Conservation (phyloP, 2,329 filamentous ascomycete species). For the Raffaelea albimanens region DNA sequence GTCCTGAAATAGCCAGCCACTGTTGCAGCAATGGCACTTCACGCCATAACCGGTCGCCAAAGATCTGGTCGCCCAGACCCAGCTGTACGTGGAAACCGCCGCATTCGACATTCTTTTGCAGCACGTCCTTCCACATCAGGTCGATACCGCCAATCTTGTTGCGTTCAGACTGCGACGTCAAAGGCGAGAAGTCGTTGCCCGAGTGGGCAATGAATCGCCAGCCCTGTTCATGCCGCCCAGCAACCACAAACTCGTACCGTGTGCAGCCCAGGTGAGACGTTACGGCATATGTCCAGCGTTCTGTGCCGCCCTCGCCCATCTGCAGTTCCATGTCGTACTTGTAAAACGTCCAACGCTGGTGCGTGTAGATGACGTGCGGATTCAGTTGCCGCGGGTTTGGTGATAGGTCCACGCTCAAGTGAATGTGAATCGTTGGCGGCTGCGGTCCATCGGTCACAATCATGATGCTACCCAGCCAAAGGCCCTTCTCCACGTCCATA, state of each 20-base stretch:
- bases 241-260: slow-evolving; percentile 94
- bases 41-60: slow-evolving; percentile 91
- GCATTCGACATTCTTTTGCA: slow-evolving; percentile 94
- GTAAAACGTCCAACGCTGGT: slow-evolving; percentile 93
- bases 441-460: slow-evolving; percentile 85
- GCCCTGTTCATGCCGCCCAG: slow-evolving; percentile 77
- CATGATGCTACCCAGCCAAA: slow-evolving; percentile 90
- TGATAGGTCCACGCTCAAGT: slow-evolving; percentile 80
- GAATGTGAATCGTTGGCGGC: slow-evolving; percentile 91
- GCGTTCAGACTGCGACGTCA: slow-evolving; percentile 78
- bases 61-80: slow-evolving; percentile 88
- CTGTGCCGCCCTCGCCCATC: slow-evolving; percentile 75
- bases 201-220: slow-evolving; percentile 97
- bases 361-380: slow-evolving; percentile 71
- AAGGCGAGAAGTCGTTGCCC: slow-evolving; percentile 88
- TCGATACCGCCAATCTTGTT: slow-evolving; percentile 79
- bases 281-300: slow-evolving; percentile 95
- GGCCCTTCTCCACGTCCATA: slow-evolving; percentile 85
- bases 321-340: slow-evolving; percentile 84
- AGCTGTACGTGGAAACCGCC: slow-evolving; percentile 93
- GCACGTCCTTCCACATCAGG: slow-evolving; percentile 98
- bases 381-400: slow-evolving; percentile 85
- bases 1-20: slow-evolving; percentile 87
- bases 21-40: slow-evolving; percentile 89
- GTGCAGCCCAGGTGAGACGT: slow-evolving; percentile 96